Evolutionary conservation across 2,329 filamentous ascomycete species (phyloP).

Genomic region (Volutella citrinella): DNA sequence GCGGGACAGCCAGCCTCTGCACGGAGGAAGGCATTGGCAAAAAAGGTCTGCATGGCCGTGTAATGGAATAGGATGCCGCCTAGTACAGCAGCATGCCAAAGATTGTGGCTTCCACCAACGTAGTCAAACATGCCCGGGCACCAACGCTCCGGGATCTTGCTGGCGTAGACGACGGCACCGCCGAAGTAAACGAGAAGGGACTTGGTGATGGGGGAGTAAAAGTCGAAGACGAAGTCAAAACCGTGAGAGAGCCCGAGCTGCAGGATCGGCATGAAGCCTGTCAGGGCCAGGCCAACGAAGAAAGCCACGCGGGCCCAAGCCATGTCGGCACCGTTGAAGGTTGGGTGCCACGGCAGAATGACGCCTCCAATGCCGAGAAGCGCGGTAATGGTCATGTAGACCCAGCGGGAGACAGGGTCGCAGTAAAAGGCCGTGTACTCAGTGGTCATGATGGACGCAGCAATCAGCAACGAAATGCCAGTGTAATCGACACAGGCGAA

Average conservation of each 20-base stretch:
- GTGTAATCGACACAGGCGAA: slow-evolving; percentile 99
- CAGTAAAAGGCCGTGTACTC: slow-evolving; percentile 99
- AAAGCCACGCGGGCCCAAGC: slow-evolving; percentile 90
- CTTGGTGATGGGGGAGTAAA: slow-evolving; percentile 85
- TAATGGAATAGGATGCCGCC: slow-evolving; percentile 98
- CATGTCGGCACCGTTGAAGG: slow-evolving; percentile 90
- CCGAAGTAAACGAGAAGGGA: slow-evolving; percentile 81
- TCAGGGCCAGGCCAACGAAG: slow-evolving; percentile 81
- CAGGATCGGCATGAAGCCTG: slow-evolving; percentile 83
- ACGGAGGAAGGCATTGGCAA: slow-evolving; percentile 70
- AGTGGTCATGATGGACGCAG: slow-evolving; percentile 94
- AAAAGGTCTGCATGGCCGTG: slow-evolving; percentile 92
- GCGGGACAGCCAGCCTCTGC: slow-evolving; percentile 59
- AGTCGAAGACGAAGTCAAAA: slow-evolving; percentile 75
- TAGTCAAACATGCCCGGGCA: slow-evolving; percentile 93
- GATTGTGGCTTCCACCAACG: slow-evolving; percentile 90
- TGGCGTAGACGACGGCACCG: slow-evolving; percentile 85
- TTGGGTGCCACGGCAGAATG: slow-evolving; percentile 92
- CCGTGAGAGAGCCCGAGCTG: slow-evolving; percentile 81
- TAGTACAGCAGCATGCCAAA: slow-evolving; percentile 94
- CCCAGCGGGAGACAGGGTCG: slow-evolving; percentile 81
- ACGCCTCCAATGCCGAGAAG: slow-evolving; percentile 81
- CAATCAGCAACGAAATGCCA: slow-evolving; percentile 90
- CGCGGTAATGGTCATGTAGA: slow-evolving; percentile 81
- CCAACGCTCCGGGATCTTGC: slow-evolving; percentile 90